Conservation (phyloP, 306 rosid genomes). For the Erythrophleum fordii region DNA sequence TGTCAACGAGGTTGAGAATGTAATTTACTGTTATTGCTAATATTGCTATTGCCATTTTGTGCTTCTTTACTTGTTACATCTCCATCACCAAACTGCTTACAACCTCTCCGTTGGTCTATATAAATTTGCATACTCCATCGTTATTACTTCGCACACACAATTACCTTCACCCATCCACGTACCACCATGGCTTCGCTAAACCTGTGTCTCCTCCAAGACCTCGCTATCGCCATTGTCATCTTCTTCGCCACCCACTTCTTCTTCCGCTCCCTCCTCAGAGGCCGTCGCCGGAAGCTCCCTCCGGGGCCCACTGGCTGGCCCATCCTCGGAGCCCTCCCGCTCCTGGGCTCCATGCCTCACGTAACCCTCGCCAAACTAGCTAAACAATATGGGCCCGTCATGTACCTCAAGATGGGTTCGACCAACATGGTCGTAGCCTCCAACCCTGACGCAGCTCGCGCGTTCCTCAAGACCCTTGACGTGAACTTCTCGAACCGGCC, state of each 20-base stretch:
- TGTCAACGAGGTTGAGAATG: no score
- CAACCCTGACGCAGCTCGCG: conserved; percentile 39
- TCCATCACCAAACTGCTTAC: no score
- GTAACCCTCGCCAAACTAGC: conserved; percentile 34
- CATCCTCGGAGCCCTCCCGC: conserved; percentile 34
- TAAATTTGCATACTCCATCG: no score
- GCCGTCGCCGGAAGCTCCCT: conserved; percentile 17
- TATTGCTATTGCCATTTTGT: no score
- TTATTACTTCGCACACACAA: no score
- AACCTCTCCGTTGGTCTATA: no score
- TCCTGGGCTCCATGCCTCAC: conserved; percentile 45
- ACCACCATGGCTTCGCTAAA: conserved; percentile 4
- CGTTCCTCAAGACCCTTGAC: conserved; percentile 43
- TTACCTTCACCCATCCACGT: not conserved
- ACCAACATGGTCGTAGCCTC: conserved; percentile 44
- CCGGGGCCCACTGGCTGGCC: conserved; percentile 46
- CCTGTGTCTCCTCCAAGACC: not conserved
- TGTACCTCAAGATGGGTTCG: conserved; percentile 42
- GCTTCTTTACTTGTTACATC: no score
- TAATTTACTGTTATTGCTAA: no score
- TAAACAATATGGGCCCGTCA: conserved; percentile 36
- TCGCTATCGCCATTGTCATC: conserved; percentile 9
- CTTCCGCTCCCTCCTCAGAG: not conserved
- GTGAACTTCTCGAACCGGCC: conserved; percentile 38
- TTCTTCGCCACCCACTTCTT: conserved; percentile 34